Conservation (phyloP, 495 filamentous ascomycete species). For the Podospora fimiseda region DNA sequence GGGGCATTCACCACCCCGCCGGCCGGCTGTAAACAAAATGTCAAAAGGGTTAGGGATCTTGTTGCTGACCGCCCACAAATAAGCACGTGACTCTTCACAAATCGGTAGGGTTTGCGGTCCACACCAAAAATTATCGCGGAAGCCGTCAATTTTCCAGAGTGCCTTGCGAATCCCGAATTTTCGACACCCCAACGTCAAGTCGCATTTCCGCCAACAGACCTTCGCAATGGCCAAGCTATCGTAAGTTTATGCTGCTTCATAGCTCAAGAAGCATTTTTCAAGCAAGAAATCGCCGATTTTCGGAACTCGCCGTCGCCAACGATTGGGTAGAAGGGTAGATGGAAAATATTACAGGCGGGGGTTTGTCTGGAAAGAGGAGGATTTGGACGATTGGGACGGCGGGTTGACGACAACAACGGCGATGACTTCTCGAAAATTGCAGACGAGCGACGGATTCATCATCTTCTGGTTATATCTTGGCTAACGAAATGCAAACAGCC, state of each 20-base stretch:
- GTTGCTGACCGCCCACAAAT: not conserved
- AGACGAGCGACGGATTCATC: not conserved
- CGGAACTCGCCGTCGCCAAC: slow-evolving; percentile 3
- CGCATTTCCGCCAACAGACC: slow-evolving; percentile 29
- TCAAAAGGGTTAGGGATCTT: slow-evolving; percentile 12
- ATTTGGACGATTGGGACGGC: not conserved
- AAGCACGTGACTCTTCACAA: slow-evolving; percentile 26
- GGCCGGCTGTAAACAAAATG: too few relatives aligned
- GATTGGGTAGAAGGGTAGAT: slow-evolving; percentile 5
- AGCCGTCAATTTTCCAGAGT: slow-evolving; percentile 25
- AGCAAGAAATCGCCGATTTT: slow-evolving; percentile 1
- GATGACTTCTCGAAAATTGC: not conserved
- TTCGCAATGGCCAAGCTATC: slow-evolving; percentile 47
- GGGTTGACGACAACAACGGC: not conserved
- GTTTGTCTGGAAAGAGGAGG: not conserved
- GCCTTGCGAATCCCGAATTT: slow-evolving; percentile 27
- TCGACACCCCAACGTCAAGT: slow-evolving; percentile 31
- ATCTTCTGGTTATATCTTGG: not conserved
- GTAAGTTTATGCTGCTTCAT: slow-evolving; percentile 30
- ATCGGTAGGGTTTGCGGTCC: slow-evolving; percentile 33
- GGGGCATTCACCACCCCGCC: slow-evolving; percentile 6
- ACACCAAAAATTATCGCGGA: slow-evolving; percentile 35
- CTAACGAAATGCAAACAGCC: slow-evolving; percentile 43
- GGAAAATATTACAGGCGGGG: not conserved
- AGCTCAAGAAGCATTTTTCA: slow-evolving; percentile 4